Conservation (phyloP, 1,284 basidiomycete genomes). For the Trichosporon sp. region DNA sequence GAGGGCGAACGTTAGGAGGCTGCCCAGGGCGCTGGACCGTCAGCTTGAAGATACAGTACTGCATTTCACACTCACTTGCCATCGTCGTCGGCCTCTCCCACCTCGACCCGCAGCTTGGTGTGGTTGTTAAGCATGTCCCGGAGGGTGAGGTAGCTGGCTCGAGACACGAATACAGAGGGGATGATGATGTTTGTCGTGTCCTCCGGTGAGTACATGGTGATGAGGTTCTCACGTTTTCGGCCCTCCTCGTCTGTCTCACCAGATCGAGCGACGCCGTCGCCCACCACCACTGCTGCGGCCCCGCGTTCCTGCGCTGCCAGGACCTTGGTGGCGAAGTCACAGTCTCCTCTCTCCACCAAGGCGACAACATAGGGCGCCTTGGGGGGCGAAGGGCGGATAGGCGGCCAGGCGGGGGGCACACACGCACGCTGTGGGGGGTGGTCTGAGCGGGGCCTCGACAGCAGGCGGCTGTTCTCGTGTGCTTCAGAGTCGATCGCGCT, state of each 20-base stretch:
- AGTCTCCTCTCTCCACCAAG: conserved; percentile 75
- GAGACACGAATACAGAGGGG: conserved; percentile 51
- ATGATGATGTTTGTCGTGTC: conserved; percentile 51
- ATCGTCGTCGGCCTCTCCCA: conserved; percentile 42
- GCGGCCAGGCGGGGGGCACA: conserved; percentile 26
- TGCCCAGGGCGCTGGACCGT: conserved; percentile 37
- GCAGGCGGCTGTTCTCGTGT: background rate
- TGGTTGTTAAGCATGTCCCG: conserved; percentile 39
- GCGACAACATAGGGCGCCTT: conserved; percentile 57
- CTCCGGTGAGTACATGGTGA: conserved; percentile 81
- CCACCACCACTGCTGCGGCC: conserved; percentile 82
- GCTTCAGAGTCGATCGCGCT: background rate
- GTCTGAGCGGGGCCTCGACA: background rate
- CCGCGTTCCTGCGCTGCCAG: conserved; percentile 74
- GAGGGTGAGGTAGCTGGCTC: conserved; percentile 49
- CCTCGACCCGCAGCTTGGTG: conserved; percentile 35
- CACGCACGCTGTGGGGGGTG: conserved; percentile 24
- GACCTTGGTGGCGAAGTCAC: conserved; percentile 81
- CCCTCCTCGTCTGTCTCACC: conserved; percentile 55
- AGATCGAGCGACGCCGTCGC: conserved; percentile 54
- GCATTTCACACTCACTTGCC: conserved; percentile 33
- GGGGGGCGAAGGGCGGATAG: conserved; percentile 23
- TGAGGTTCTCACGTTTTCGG: conserved; percentile 67
- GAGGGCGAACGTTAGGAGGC: conserved; percentile 44
- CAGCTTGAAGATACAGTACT: background rate